A percentile compares a stretch with the other conserved stretches of the same genome.
These are phyloP conservation scores for Pontederia crassipes DNA, from an alignment of 176 grass and related monocot genomes.

Conservation along the genomic window DNA sequence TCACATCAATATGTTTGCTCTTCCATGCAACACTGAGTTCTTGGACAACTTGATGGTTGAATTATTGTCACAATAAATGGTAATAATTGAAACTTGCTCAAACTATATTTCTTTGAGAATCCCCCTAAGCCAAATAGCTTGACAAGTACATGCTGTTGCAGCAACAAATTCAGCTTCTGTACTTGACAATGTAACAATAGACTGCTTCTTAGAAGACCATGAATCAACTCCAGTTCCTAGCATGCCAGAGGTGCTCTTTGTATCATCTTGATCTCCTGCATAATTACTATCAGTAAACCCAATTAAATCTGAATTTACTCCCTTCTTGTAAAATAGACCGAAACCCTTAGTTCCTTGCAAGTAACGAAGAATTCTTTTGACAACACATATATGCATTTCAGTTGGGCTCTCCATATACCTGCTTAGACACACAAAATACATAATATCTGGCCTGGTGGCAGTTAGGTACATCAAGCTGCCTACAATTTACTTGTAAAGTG, in stretches of 20 bases:
- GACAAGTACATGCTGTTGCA: not conserved
- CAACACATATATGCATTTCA: not conserved
- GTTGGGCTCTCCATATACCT: not conserved
- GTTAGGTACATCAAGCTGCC: not conserved
- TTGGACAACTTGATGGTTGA: not conserved
- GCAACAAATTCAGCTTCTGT: constrained; percentile 7
- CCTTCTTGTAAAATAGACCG: not conserved
- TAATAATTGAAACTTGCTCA: not conserved
- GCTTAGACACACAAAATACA: not conserved
- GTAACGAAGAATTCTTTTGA: not conserved
- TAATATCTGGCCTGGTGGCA: not conserved
- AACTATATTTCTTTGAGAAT: not conserved
- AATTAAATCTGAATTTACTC: not conserved
- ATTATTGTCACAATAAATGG: not conserved
- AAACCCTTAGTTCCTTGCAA: not conserved
- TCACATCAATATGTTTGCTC: constrained; percentile 11
- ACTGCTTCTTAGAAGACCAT: constrained; percentile 9
- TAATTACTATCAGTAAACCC: not conserved
- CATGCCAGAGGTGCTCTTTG: not conserved
- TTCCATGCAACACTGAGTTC: constrained; percentile 16
- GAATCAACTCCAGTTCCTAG: not conserved
- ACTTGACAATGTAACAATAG: not conserved
- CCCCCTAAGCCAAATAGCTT: constrained; percentile 1
- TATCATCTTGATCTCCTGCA: not conserved
- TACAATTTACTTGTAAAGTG: not conserved